These are phyloP conservation scores for Capsella rubella DNA, from an alignment of 441 rosid genomes.

Conservation along the genomic window DNA sequence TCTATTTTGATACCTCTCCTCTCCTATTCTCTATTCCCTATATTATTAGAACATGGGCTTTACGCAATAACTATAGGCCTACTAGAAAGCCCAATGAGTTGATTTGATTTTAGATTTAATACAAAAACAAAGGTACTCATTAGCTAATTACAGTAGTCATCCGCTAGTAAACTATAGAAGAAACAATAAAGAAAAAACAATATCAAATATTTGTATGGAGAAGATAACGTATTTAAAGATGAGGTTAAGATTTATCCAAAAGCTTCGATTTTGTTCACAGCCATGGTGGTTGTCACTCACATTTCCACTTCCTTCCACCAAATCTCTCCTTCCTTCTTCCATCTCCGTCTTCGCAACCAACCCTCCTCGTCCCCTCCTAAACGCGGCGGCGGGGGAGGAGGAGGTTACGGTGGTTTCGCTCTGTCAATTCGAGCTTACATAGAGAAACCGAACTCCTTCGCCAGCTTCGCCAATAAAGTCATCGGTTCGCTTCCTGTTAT, in stretches of 20 bases:
- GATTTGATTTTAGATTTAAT: too few relatives aligned
- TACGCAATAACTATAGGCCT: not conserved
- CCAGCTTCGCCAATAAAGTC: conserved; percentile 75
- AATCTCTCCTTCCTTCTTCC: conserved; percentile 55
- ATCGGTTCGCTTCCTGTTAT: conserved; percentile 87
- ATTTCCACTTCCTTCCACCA: conserved; percentile 52
- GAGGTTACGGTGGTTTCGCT: conserved; percentile 41
- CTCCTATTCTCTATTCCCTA: not conserved
- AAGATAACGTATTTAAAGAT: conserved; percentile 59
- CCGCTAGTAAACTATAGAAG: not conserved
- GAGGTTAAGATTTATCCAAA: conserved; percentile 46
- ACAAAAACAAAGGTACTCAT: too few relatives aligned
- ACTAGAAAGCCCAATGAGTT: conserved; percentile 1
- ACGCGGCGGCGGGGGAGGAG: conserved; percentile 2
- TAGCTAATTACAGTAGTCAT: not conserved
- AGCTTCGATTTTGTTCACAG: conserved; percentile 29
- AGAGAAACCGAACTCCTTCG: conserved; percentile 78
- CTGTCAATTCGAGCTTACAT: conserved; percentile 69
- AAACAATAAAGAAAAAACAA: too few relatives aligned
- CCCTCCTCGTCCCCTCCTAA: conserved; percentile 41
- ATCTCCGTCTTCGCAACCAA: conserved; percentile 45
- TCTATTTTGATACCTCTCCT: not conserved
- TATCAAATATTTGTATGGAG: not conserved
- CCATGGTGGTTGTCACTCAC: conserved; percentile 64
- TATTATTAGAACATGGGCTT: not conserved